A percentile compares a stretch with the other conserved stretches of the same genome.
phyloP scores from a whole-genome alignment of 441 rosid genomes.

The Populus tomentosa region DNA sequence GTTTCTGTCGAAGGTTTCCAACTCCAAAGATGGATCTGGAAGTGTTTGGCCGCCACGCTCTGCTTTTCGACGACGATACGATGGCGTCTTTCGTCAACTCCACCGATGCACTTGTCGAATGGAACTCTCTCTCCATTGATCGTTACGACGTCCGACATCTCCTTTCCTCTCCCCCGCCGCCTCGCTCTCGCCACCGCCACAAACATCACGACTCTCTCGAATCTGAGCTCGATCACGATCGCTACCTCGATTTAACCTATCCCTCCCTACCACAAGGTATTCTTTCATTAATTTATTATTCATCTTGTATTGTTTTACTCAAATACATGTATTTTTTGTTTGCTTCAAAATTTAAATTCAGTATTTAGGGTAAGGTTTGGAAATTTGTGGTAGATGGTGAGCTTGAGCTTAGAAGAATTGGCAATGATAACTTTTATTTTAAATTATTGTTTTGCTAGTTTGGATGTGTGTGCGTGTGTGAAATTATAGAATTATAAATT shows the following conservation, averaged over 20 bases:
- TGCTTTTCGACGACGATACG: constrained; percentile 82
- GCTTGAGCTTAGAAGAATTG: neutral
- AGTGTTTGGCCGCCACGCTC: constrained; percentile 83
- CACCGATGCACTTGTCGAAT: constrained; percentile 70
- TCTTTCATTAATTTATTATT: neutral
- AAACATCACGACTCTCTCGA: constrained; percentile 34
- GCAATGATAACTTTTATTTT: too few relatives aligned
- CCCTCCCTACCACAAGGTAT: constrained; percentile 42
- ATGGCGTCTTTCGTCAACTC: constrained; percentile 80
- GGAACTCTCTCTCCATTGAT: constrained; percentile 86
- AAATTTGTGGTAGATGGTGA: neutral
- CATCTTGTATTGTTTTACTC: neutral
- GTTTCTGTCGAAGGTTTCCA: neutral
- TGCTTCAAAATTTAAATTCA: neutral
- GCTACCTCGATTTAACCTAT: constrained; percentile 66
- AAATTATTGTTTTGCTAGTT: neutral
- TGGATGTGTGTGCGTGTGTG: neutral
- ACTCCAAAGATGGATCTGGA: constrained; percentile 59
- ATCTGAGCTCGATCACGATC: constrained; percentile 67
- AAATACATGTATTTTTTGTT: neutral
- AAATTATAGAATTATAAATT: too few relatives aligned
- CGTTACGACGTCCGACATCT: constrained; percentile 96
- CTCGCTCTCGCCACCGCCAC: constrained; percentile 50
- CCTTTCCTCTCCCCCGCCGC: constrained; percentile 74
- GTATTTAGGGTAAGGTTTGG: neutral